A percentile compares a stretch with the other conserved stretches of the same genome.
Conservation (phyloP, 1,284 basidiomycete species). For the Malassezia sp. region DNA sequence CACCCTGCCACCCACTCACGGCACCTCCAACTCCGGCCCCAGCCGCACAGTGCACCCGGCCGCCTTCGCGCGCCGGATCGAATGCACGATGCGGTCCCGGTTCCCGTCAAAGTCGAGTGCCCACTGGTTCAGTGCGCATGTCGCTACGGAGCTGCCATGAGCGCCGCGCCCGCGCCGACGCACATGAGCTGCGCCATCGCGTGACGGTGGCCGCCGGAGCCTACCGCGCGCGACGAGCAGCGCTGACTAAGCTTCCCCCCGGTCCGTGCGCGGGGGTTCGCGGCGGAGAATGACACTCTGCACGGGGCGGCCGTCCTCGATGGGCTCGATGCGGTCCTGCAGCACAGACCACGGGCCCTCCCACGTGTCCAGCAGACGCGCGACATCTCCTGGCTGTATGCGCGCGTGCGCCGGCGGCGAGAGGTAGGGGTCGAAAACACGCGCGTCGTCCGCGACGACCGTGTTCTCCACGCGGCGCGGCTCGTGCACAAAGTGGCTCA, state of each 20-base stretch:
- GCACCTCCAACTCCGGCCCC: conserved; percentile 97
- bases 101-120: conserved; percentile 77
- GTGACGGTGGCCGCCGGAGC: too few relatives aligned
- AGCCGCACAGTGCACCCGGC: conserved; percentile 83
- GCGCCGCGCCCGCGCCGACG: not conserved
- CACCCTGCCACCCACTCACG: conserved; percentile 51
- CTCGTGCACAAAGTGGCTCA: conserved; percentile 18
- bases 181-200: conserved; percentile 9
- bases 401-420: conserved; percentile 11
- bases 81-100: conserved; percentile 74
- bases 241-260: too few relatives aligned
- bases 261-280: not conserved
- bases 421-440: not conserved
- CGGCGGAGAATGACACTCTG: conserved; percentile 6
- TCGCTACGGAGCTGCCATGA: conserved; percentile 28
- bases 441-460: not conserved
- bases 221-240: too few relatives aligned
- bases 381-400: conserved; percentile 8
- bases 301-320: conserved; percentile 15
- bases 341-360: not conserved
- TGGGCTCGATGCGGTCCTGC: conserved; percentile 11
- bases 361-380: conserved; percentile 2
- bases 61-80: conserved; percentile 75
- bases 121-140: conserved; percentile 88
- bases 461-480: not conserved